Evolutionary conservation across 108 stramenopile species (phyloP).

Genomic region (Epithemia pelagica): DNA sequence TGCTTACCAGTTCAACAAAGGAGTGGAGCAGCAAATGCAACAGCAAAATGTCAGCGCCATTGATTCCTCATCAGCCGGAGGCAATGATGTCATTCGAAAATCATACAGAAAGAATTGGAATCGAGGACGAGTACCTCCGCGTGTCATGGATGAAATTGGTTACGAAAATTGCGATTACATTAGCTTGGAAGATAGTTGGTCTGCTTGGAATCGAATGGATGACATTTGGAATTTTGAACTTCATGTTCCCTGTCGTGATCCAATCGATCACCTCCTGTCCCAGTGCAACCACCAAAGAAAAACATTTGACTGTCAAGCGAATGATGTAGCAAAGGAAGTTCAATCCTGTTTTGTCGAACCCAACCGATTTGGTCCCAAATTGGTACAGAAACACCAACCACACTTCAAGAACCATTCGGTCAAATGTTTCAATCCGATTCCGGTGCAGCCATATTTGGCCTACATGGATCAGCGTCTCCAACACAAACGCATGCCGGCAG

Average conservation of each 20-base stretch:
- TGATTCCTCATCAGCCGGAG: no score
- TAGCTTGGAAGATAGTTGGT: conserved; percentile 8
- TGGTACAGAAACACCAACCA: background rate
- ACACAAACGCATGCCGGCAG: conserved; percentile 4
- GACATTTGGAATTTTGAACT: conserved; percentile 16
- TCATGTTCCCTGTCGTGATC: conserved; percentile 42
- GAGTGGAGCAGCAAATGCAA: background rate
- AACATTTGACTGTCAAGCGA: conserved; percentile 14
- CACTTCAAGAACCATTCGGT: background rate
- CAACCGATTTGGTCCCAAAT: background rate
- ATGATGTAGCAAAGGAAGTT: background rate
- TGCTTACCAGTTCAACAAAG: conserved; percentile 18
- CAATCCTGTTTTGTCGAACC: background rate
- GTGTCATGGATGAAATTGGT: conserved; percentile 25
- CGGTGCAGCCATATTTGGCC: conserved; percentile 7
- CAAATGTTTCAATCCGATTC: conserved; percentile 2
- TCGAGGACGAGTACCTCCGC: conserved; percentile 18
- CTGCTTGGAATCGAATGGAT: conserved; percentile 2
- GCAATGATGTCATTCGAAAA: background rate
- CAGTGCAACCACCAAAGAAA: conserved; percentile 20
- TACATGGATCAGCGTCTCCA: conserved; percentile 12
- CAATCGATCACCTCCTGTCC: conserved; percentile 30
- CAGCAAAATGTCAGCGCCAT: background rate
- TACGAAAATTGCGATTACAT: conserved; percentile 28
- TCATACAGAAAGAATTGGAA: background rate